These are phyloP conservation scores for Clitopilus passeckerianus DNA, from an alignment of 768 basidiomycete genomes.

Conservation along the genomic window DNA sequence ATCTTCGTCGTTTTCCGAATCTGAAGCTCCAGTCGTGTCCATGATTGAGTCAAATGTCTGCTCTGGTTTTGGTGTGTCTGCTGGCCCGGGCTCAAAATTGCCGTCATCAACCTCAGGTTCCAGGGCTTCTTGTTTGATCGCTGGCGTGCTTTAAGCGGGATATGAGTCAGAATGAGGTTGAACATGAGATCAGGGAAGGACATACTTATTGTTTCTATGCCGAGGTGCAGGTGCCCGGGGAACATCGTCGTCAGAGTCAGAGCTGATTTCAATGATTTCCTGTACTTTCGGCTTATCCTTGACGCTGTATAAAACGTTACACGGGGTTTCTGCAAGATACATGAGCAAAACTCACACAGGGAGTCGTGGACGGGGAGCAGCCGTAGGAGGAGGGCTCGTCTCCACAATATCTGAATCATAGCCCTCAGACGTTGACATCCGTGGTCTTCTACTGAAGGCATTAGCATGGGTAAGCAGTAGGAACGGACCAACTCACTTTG, in stretches of 20 bases:
- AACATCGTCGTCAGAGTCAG: conserved; percentile 30
- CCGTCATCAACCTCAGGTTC: conserved; percentile 37
- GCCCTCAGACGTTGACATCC: conserved; percentile 44
- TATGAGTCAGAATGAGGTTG: conserved; percentile 8
- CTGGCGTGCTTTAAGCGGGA: not conserved
- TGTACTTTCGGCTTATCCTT: not conserved
- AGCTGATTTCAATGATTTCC: conserved; percentile 29
- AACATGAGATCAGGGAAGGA: conserved; percentile 3
- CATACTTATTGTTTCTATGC: conserved; percentile 9
- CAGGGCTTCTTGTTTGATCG: conserved; percentile 10
- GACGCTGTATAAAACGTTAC: too few species aligned
- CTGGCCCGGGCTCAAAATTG: conserved; percentile 34
- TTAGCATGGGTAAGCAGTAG: not conserved
- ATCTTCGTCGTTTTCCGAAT: conserved; percentile 49
- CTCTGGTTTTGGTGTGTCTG: conserved; percentile 14
- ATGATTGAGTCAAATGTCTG: conserved; percentile 45
- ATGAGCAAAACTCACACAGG: not conserved
- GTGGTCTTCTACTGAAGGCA: conserved; percentile 37
- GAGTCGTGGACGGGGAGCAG: not conserved
- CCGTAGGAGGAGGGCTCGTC: conserved; percentile 20
- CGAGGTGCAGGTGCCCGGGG: conserved; percentile 10
- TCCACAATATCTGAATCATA: conserved; percentile 22
- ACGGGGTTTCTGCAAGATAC: too few species aligned
- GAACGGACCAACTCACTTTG: conserved; percentile 30
- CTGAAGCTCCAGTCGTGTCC: conserved; percentile 35